phyloP scores from a whole-genome alignment of 306 rosid species.

The Myrica gale region DNA sequence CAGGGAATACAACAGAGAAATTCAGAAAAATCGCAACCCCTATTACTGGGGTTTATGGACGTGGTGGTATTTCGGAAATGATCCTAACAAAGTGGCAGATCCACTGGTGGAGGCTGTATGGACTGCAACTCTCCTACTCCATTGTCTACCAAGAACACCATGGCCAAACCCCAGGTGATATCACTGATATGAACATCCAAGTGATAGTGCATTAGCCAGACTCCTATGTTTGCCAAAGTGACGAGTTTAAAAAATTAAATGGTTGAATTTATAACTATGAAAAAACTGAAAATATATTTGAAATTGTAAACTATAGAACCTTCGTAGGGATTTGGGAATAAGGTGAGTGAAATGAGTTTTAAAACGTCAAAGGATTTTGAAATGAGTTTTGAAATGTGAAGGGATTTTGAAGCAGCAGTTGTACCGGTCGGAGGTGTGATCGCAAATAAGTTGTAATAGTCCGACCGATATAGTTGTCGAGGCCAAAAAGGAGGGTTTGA shows the following conservation, averaged over 20 bases:
- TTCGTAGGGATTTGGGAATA: no score
- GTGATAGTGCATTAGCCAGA: conserved; percentile 93
- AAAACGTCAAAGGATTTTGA: no score
- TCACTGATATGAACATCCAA: conserved; percentile 95
- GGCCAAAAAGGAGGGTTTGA: no score
- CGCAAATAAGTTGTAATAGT: no score
- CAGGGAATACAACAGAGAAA: conserved; percentile 42
- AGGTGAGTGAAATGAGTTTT: no score
- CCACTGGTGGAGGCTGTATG: conserved; percentile 67
- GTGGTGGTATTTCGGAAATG: neutral
- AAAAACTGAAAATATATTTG: neutral
- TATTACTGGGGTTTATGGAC: conserved; percentile 20
- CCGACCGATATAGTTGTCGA: no score
- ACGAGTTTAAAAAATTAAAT: conserved; percentile 1
- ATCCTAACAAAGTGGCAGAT: conserved; percentile 67
- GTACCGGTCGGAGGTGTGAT: no score
- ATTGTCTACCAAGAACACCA: conserved; percentile 74
- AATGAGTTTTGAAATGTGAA: no score
- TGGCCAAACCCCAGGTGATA: conserved; percentile 93
- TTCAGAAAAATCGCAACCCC: conserved; percentile 29
- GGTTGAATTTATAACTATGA: neutral
- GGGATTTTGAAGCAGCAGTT: no score
- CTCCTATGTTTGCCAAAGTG: conserved; percentile 48
- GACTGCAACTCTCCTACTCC: conserved; percentile 71
- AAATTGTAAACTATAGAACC: neutral